Evolutionary conservation across 1,284 basidiomycete genomes (phyloP).

Genomic region (Sphagnurus paluster): DNA sequence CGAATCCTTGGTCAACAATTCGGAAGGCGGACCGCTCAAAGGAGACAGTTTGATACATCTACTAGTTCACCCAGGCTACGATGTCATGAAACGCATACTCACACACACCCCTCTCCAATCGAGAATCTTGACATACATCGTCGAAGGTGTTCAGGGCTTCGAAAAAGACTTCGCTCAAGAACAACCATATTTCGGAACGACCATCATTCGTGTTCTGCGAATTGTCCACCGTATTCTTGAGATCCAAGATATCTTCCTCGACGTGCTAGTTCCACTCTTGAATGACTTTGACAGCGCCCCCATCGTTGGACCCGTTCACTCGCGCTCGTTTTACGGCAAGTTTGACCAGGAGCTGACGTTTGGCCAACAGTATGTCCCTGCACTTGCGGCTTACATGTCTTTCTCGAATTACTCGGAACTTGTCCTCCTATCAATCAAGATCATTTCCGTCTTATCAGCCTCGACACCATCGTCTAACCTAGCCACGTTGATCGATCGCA

Average conservation of each 20-base stretch:
- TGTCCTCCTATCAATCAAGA: slow-evolving; percentile 79
- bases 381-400: slow-evolving; percentile 81
- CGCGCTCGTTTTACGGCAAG: slow-evolving; percentile 69
- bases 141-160: slow-evolving; percentile 75
- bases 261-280: slow-evolving; percentile 83
- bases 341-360: slow-evolving; percentile 86
- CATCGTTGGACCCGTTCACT: slow-evolving; percentile 52
- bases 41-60: slow-evolving; percentile 54
- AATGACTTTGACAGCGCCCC: slow-evolving; percentile 61
- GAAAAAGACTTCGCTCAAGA: slow-evolving; percentile 70
- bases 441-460: slow-evolving; percentile 69
- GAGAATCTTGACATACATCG: slow-evolving; percentile 75
- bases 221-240: slow-evolving; percentile 84
- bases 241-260: slow-evolving; percentile 87
- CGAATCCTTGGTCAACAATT: slow-evolving; percentile 54
- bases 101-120: slow-evolving; percentile 71
- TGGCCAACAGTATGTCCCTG: slow-evolving; percentile 73
- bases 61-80: slow-evolving; percentile 85
- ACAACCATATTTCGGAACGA: slow-evolving; percentile 70
- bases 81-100: slow-evolving; percentile 80
- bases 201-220: slow-evolving; percentile 79
- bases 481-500: slow-evolving; percentile 80
- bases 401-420: slow-evolving; percentile 75
- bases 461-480: slow-evolving; percentile 66
- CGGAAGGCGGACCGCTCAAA: slow-evolving; percentile 51